These are phyloP conservation scores for Skeletonema grethae DNA, from an alignment of 108 stramenopile genomes.

Conservation along the genomic window DNA sequence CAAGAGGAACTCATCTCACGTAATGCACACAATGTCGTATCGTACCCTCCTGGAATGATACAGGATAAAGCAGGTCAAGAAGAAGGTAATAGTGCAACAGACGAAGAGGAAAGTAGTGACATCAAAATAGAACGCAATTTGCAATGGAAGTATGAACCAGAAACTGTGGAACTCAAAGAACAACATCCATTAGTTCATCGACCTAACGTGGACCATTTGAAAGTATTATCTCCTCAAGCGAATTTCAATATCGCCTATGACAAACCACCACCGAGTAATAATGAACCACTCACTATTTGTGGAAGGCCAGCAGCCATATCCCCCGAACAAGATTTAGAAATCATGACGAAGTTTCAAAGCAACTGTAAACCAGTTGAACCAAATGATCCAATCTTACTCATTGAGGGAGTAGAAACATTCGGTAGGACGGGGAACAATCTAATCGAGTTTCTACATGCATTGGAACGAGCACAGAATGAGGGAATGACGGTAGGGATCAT, in stretches of 20 bases:
- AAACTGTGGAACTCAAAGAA: neutral
- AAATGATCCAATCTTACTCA: conserved; percentile 11
- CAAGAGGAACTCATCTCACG: neutral
- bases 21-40: neutral
- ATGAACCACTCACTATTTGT: neutral
- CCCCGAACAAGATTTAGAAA: neutral
- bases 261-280: neutral
- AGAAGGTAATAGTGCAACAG: neutral
- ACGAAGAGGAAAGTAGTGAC: neutral
- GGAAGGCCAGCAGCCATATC: neutral
- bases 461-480: conserved; percentile 39
- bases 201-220: neutral
- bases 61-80: neutral
- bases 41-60: neutral
- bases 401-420: conserved; percentile 15
- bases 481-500: conserved; percentile 22
- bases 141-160: neutral
- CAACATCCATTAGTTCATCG: neutral
- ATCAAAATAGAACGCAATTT: neutral
- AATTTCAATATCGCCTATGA: neutral
- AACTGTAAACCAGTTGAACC: neutral
- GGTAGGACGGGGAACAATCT: conserved; percentile 39
- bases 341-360: neutral
- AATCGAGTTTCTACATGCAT: conserved; percentile 47
- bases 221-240: neutral